Percentiles rank a stretch among this genome's conserved stretches.
Evolutionary conservation across 495 filamentous ascomycete genomes (phyloP).

Genomic region (Aspergillus carlsbadensis): DNA sequence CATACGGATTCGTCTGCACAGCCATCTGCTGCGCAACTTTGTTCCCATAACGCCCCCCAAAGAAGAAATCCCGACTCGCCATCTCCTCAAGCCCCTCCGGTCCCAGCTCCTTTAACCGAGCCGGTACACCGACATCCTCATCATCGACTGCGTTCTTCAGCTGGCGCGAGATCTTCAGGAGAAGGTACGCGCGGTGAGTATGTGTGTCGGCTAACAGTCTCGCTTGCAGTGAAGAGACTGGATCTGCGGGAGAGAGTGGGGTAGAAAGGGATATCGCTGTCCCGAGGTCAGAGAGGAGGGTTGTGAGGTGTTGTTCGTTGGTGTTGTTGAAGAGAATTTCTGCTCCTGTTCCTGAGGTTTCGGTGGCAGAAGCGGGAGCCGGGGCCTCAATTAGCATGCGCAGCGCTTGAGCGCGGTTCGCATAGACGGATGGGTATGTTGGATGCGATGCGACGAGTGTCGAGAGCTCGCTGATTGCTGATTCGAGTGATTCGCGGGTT

Average conservation of each 20-base stretch:
- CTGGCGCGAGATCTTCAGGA: conserved; percentile 60
- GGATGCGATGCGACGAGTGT: conserved; percentile 58
- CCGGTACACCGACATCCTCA: conserved; percentile 19
- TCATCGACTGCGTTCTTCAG: conserved; percentile 14
- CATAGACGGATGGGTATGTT: conserved; percentile 69
- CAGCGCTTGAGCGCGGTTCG: conserved; percentile 73
- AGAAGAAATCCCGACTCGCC: conserved; percentile 70
- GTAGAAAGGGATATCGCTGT: conserved; percentile 67
- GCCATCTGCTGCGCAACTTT: conserved; percentile 72
- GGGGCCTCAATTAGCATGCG: conserved; percentile 46
- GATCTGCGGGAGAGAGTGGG: conserved; percentile 44
- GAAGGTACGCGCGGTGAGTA: conserved; percentile 73
- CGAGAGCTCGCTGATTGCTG: conserved; percentile 44
- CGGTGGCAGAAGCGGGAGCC: neutral
- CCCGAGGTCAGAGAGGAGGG: conserved; percentile 60
- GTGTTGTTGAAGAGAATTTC: conserved; percentile 14
- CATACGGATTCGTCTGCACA: conserved; percentile 81
- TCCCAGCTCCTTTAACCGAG: conserved; percentile 40
- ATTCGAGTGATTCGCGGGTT: conserved; percentile 21
- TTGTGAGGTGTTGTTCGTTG: conserved; percentile 20
- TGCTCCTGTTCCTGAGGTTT: neutral
- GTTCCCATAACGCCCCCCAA: conserved; percentile 76
- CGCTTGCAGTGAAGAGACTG: conserved; percentile 59
- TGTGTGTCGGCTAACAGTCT: conserved; percentile 67
- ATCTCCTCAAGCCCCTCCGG: conserved; percentile 65